Evolutionary conservation across 1,139 yeast species (phyloP).

Genomic region (Nadsonia starkeyi-henricii): DNA sequence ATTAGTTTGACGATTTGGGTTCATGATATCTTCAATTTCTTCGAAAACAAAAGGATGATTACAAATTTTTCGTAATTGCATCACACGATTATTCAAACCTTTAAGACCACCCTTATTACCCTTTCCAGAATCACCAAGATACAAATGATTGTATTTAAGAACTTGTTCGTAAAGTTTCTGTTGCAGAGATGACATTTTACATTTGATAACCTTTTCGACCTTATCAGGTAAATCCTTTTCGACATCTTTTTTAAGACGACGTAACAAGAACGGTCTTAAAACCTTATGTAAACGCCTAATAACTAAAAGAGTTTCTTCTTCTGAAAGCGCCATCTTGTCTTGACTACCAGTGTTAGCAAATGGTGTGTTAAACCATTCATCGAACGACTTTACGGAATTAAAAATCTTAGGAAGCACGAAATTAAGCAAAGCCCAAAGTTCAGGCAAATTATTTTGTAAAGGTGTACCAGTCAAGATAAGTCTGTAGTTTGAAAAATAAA

Average conservation of each 20-base stretch:
- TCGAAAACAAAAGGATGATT: conserved; percentile 98
- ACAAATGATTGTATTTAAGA: conserved; percentile 73
- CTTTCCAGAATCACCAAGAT: conserved; percentile 61
- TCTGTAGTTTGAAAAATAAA: conserved; percentile 71
- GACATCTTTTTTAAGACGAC: conserved; percentile 93
- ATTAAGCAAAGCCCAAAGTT: conserved; percentile 89
- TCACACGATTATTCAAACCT: conserved; percentile 84
- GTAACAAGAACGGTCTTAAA: conserved; percentile 79
- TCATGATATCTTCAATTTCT: conserved; percentile 78
- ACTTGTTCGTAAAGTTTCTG: conserved; percentile 72
- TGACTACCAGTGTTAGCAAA: conserved; percentile 93
- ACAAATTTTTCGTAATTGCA: conserved; percentile 94
- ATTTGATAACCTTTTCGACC: conserved; percentile 87
- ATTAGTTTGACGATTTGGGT: conserved; percentile 53
- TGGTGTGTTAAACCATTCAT: conserved; percentile 98
- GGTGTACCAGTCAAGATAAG: conserved; percentile 96
- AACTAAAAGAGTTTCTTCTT: conserved; percentile 89
- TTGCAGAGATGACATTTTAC: conserved; percentile 86
- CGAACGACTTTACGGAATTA: conserved; percentile 92
- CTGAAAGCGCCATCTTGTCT: conserved; percentile 85
- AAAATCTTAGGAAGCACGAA: conserved; percentile 92
- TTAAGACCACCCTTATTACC: conserved; percentile 53
- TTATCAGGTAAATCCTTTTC: conserved; percentile 94
- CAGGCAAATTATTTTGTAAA: conserved; percentile 89
- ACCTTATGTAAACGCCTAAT: conserved; percentile 95